These are phyloP conservation scores for Grosmannia huntii DNA, from an alignment of 2,329 filamentous ascomycete genomes.

Conservation along the genomic window DNA sequence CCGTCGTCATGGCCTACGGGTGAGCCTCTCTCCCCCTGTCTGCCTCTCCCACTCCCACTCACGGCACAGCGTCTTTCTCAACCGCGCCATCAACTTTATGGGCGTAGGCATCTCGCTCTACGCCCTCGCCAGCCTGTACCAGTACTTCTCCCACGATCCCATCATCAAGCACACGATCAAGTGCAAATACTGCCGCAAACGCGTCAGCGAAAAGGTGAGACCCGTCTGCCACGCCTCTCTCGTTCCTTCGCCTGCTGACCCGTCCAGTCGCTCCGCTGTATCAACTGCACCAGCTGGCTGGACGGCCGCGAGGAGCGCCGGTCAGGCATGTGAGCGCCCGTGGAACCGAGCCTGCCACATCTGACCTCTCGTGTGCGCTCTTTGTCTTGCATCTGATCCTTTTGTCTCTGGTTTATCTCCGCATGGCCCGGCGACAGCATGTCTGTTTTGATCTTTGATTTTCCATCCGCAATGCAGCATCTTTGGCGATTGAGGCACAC, in stretches of 20 bases:
- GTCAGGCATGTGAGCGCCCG: conserved; percentile 4
- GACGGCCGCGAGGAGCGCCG: conserved; percentile 33
- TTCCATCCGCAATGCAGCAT: no score
- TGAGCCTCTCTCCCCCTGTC: conserved; percentile 20
- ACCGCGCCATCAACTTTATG: conserved; percentile 52
- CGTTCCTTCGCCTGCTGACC: not conserved
- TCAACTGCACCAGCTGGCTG: conserved; percentile 39
- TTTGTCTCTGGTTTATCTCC: not conserved
- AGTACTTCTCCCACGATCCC: conserved; percentile 46
- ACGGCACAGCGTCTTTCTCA: conserved; percentile 35
- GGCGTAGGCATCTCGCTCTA: conserved; percentile 55
- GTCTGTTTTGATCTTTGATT: not conserved
- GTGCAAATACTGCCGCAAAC: conserved; percentile 54
- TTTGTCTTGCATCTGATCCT: no score
- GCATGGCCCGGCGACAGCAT: not conserved
- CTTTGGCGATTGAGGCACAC: no score
- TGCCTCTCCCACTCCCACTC: not conserved
- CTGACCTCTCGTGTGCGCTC: not conserved
- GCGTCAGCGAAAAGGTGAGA: conserved; percentile 48
- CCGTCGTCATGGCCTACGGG: conserved; percentile 61
- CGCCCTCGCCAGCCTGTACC: conserved; percentile 48
- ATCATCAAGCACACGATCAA: conserved; percentile 60
- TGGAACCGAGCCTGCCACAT: not conserved
- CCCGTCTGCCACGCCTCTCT: not conserved
- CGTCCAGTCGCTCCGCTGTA: conserved; percentile 28